phyloP scores from a whole-genome alignment of 345 rosid species.

The Rhodomyrtus tomentosa region DNA sequence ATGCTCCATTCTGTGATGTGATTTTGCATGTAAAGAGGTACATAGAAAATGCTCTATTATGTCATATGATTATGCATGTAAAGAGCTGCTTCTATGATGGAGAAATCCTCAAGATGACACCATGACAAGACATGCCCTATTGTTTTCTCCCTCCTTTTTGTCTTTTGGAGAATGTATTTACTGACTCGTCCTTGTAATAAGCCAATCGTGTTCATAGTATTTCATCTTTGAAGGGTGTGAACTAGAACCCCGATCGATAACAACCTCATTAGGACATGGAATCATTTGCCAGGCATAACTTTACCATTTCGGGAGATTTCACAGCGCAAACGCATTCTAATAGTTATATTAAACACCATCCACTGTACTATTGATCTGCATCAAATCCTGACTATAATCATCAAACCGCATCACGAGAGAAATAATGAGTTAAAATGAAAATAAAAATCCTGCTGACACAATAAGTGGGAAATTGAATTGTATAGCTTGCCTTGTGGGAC shows the following conservation, averaged over 20 bases:
- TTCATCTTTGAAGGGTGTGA: constrained; percentile 88
- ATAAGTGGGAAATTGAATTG: not conserved
- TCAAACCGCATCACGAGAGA: constrained; percentile 33
- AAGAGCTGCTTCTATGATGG: not conserved
- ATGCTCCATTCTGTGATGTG: too few species aligned
- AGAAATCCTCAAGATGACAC: not conserved
- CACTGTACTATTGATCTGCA: constrained; percentile 51
- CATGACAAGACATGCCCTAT: not conserved
- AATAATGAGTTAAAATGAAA: not conserved
- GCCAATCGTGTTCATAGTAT: constrained; percentile 85
- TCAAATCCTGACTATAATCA: constrained; percentile 64
- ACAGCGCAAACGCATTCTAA: constrained; percentile 73
- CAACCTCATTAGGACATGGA: constrained; percentile 83
- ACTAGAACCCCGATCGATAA: constrained; percentile 90
- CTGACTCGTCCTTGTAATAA: constrained; percentile 70
- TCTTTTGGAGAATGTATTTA: not conserved
- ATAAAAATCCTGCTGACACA: not conserved
- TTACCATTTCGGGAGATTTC: constrained; percentile 74
- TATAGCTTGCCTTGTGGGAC: constrained; percentile 60
- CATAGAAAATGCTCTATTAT: not conserved
- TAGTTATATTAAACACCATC: constrained; percentile 89
- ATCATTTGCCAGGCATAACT: constrained; percentile 77
- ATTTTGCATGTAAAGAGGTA: too few species aligned
- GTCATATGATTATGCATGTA: not conserved
- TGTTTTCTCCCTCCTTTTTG: not conserved